These are phyloP conservation scores for Alternaria sp. DNA, from an alignment of 2,329 filamentous ascomycete species.

Conservation along the genomic window DNA sequence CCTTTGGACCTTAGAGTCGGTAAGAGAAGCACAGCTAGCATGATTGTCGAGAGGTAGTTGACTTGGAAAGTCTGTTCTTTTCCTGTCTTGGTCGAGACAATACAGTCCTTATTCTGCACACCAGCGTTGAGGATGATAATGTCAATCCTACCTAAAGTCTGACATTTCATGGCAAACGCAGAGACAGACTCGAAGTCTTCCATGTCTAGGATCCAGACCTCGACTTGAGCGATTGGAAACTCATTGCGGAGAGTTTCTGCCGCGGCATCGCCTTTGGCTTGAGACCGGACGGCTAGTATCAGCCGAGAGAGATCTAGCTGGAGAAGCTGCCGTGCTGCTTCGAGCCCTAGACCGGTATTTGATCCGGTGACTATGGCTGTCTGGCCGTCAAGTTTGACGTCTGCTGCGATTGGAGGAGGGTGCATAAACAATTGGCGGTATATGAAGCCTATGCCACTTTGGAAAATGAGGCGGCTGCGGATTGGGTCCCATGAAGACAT, in stretches of 20 bases:
- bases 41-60: slow-evolving; percentile 63
- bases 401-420: slow-evolving; percentile 4
- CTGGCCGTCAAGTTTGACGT: slow-evolving; percentile 31
- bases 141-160: slow-evolving; percentile 24
- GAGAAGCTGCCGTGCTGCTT: slow-evolving; percentile 33
- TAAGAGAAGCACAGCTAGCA: slow-evolving; percentile 60
- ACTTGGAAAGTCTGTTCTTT: slow-evolving; percentile 59
- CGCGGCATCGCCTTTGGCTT: slow-evolving; percentile 38
- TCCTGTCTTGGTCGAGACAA: slow-evolving; percentile 25
- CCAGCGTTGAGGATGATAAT: slow-evolving; percentile 51
- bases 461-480: slow-evolving; percentile 11
- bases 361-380: slow-evolving; percentile 53
- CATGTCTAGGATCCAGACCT: slow-evolving; percentile 43
- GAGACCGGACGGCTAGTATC: slow-evolving; percentile 42
- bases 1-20: slow-evolving; percentile 34
- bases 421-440: slow-evolving; percentile 12
- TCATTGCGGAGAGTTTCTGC: slow-evolving; percentile 24
- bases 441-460: slow-evolving; percentile 13
- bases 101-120: slow-evolving; percentile 6
- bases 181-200: slow-evolving; percentile 30
- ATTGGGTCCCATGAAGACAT: slow-evolving; percentile 12
- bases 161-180: slow-evolving; percentile 25
- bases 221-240: slow-evolving; percentile 22
- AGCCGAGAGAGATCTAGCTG: slow-evolving; percentile 25
- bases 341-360: slow-evolving; percentile 43